phyloP scores from a whole-genome alignment of 2,329 filamentous ascomycete genomes.

The Venturia aucupariae region DNA sequence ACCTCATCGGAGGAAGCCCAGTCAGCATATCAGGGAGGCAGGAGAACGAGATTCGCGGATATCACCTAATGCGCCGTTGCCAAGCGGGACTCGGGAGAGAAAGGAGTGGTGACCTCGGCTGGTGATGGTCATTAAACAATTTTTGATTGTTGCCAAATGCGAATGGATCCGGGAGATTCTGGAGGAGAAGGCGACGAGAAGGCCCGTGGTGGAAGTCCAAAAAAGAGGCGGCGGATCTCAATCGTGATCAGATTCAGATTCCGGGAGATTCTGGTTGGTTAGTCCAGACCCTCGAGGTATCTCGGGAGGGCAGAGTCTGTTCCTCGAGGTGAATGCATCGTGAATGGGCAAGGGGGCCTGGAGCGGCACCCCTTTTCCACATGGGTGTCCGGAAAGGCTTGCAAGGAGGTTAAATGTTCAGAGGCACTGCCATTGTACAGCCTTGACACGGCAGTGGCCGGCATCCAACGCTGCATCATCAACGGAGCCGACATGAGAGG shows the following conservation, averaged over 20 bases:
- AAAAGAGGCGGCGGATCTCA: not conserved
- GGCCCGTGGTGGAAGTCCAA: not conserved
- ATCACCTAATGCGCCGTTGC: conserved; percentile 5
- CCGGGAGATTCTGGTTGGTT: conserved; percentile 8
- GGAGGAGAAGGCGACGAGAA: not conserved
- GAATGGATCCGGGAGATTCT: not conserved
- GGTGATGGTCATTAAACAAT: not conserved
- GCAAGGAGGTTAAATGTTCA: not conserved
- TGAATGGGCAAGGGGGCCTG: not conserved
- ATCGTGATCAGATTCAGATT: conserved; percentile 10
- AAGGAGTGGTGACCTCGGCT: not conserved
- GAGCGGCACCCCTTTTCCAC: not conserved
- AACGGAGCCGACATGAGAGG: not conserved
- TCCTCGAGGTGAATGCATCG: conserved; percentile 2
- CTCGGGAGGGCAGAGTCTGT: conserved; percentile 5
- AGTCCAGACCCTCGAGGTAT: not conserved
- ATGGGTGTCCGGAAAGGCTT: not conserved
- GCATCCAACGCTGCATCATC: not conserved
- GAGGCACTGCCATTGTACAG: not conserved
- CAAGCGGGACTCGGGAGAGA: not conserved
- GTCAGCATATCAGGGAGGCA: conserved; percentile 5
- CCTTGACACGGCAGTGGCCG: not conserved
- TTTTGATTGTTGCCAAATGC: not conserved
- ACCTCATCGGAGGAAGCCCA: not conserved
- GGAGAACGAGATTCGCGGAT: not conserved